These are phyloP conservation scores for Lepidium africanum DNA, from an alignment of 345 rosid species.

Conservation along the genomic window DNA sequence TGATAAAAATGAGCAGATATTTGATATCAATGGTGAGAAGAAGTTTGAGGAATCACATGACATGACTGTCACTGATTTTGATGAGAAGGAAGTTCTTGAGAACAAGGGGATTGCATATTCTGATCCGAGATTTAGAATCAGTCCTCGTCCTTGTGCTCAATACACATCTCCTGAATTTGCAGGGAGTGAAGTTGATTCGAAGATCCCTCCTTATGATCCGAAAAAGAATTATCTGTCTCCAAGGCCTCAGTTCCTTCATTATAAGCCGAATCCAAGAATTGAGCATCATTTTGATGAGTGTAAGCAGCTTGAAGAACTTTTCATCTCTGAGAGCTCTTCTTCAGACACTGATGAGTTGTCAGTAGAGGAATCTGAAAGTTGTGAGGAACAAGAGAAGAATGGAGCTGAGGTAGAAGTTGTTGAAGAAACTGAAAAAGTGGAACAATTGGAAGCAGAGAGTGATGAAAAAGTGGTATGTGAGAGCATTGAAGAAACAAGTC, in stretches of 20 bases:
- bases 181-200: conserved; percentile 55
- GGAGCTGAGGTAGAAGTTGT: conserved; percentile 20
- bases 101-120: conserved; percentile 37
- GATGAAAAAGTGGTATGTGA: conserved; percentile 25
- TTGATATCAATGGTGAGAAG: not conserved
- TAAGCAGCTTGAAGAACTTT: conserved; percentile 44
- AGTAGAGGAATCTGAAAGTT: conserved; percentile 41
- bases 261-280: conserved; percentile 54
- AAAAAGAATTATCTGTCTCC: conserved; percentile 54
- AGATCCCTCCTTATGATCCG: conserved; percentile 52
- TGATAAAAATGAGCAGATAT: no score
- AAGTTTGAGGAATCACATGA: conserved; percentile 19
- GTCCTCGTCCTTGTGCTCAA: conserved; percentile 29
- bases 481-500: conserved; percentile 21
- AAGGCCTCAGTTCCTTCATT: conserved; percentile 59
- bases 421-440: conserved; percentile 1
- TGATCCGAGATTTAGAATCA: conserved; percentile 40
- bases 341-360: conserved; percentile 50
- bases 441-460: conserved; percentile 6
- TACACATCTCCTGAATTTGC: conserved; percentile 38
- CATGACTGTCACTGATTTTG: conserved; percentile 30
- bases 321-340: conserved; percentile 36
- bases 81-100: conserved; percentile 5
- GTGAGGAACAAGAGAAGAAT: conserved; percentile 34
- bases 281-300: conserved; percentile 33